Conservation (phyloP, 2,329 filamentous ascomycete genomes). For the Apiospora aurea region DNA sequence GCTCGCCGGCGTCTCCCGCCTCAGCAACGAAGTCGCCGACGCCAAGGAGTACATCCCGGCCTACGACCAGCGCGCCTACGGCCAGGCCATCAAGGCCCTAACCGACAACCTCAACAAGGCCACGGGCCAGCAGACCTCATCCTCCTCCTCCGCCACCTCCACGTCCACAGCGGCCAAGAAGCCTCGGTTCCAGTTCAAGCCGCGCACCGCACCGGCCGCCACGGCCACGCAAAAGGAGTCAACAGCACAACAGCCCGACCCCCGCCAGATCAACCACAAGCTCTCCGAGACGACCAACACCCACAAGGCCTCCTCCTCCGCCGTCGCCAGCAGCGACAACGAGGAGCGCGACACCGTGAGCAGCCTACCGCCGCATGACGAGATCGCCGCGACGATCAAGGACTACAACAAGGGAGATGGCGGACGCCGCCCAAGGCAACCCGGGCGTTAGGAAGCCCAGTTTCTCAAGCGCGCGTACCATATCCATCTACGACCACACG, state of each 20-base stretch:
- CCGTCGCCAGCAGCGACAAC: slow-evolving; percentile 25
- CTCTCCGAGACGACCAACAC: background rate
- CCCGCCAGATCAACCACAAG: background rate
- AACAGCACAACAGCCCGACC: background rate
- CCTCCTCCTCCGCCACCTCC: slow-evolving; percentile 85
- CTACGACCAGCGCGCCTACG: slow-evolving; percentile 88
- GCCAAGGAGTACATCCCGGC: slow-evolving; percentile 82
- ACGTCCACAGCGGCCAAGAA: slow-evolving; percentile 63
- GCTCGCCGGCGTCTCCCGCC: slow-evolving; percentile 77
- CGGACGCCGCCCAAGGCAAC: slow-evolving; percentile 35
- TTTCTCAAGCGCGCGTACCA: slow-evolving; percentile 66
- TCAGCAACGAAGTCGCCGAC: slow-evolving; percentile 87
- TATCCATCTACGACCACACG: slow-evolving; percentile 72
- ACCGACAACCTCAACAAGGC: slow-evolving; percentile 79
- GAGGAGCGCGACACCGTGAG: slow-evolving; percentile 46
- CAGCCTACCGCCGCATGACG: slow-evolving; percentile 45
- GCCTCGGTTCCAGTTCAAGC: slow-evolving; percentile 35
- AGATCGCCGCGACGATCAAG: slow-evolving; percentile 38
- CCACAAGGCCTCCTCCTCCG: background rate
- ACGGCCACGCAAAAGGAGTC: slow-evolving; percentile 32
- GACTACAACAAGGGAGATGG: slow-evolving; percentile 66
- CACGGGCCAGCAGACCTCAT: slow-evolving; percentile 72
- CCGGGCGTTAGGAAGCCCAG: slow-evolving; percentile 62
- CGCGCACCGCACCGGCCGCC: slow-evolving; percentile 22
- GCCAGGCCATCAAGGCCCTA: slow-evolving; percentile 81